Conservation (phyloP, 176 grass and related monocot species). For the bread wheat (Triticum aestivum) region IWGSC_CS_RefSeq_v2.1 NC_057814.1:635974009-635974508, state of each 20-base stretch:
- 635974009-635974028: neutral
- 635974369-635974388: too few species aligned
- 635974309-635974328: neutral
- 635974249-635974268: neutral
- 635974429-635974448: too few species aligned
- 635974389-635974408: too few species aligned
- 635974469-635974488: too few species aligned
- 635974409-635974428: too few species aligned
- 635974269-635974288: neutral
- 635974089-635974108: neutral
- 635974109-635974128: neutral
- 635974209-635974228: neutral
- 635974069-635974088: neutral
- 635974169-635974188: neutral
- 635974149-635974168: neutral
- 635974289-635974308: neutral
- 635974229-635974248: neutral
- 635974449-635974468: too few species aligned
- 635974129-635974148: neutral
- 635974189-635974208: neutral
- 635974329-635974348: too few species aligned
- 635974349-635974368: too few species aligned
- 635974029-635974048: neutral
- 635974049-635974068: neutral
- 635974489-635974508: too few species aligned